Evolutionary conservation across 768 basidiomycete species (phyloP), one percentile per base, ranked within the genome.

Genomic region (Mycena amicta): DNA sequence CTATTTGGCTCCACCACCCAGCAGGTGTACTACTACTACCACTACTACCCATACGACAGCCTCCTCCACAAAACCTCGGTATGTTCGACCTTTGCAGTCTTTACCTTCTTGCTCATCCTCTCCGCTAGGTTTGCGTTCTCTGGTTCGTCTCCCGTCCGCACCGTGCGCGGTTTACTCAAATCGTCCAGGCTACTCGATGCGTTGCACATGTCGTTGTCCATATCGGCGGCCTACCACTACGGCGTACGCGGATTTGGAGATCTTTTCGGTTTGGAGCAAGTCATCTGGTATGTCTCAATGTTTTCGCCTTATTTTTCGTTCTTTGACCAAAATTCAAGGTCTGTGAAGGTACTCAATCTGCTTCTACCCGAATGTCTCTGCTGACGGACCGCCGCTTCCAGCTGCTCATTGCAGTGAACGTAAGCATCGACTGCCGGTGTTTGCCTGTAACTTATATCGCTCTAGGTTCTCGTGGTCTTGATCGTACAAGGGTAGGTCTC

Each of bases 361-460:
- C 25, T 5, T 23, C 26, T 20, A 20, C n/a, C 23, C 20, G 39
- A n/a, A 39, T 18, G 29, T 27, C 18, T 28, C 16, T 45, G 20
- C 56, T 57, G 40, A 54, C 31, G 43, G 47, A 27, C n/a, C n/a
- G n/a, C n/a, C n/a, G n/a, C 2, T 30, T n/a, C 20, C 57, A 82
- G 80, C 69, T 78, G 29, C 78, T 77, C 69, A 72, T 75, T 2
- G 59, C 70, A n/a, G 66, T 80, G 27, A 79, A 80, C 53, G 78
- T 80, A 60, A 63, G 74, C 65, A 31, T 20, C 12, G 11, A 25
- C 26, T 52, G 40, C 8, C 25, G 28, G 23, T 25, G 29, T 5
- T 37, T 37, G 33, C 20, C 53, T 26, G 26, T 47, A 50, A 26
- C 52, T 29, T 41, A 29, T 25, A 47, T 26, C 55, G 39, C 31